Evolutionary conservation across 2,329 filamentous ascomycete genomes (phyloP), one percentile per base, ranked within the genome.

Genomic region (Waltergamsia citrina): DNA sequence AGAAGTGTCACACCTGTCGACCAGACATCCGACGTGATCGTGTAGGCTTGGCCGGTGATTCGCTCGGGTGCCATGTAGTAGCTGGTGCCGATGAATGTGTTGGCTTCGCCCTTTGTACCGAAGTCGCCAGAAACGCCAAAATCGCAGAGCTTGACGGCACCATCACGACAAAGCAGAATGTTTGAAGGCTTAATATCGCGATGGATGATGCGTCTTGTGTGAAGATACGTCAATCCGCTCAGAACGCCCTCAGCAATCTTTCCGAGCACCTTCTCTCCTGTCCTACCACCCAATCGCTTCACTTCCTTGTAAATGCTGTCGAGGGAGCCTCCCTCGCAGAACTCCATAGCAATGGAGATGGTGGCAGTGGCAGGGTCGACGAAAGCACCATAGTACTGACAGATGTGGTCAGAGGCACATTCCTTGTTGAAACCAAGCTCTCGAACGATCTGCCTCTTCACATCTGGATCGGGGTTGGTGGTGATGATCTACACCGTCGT

Each of bases 61-160:
- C 92, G 82, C 59, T 98, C 92, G 0, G 92, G 92, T 4, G 92
- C 92, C 92, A 98, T 98, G 67, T 98, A 98, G 57, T 96, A 98
- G 40, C 85, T 94, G 10, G 92, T 98, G 42, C 92, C 92, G 53
- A 98, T 98, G 52, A 98, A 98, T 0, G 92, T 98, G 57, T 96
- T 95, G 43, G 92, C 92, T 55, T 96, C 92, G 35, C 92, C 92
- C 59, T 98, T 96, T 32, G 92, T 98, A 43, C 92, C 93, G 53
- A 96, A 96, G 57, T 96, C 92, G 44, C 92, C 92, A 38, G 85
- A 94, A 31, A 98, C 92, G 47, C 92, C 92, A 55, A 98, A 98
- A 62, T 98, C 92, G 63, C 92, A 98, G 12, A 98, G 76, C 63
- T 98, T 98, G 44, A 98, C 90, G 48, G 94, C 84, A 22, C 92